A percentile compares a stretch with the other conserved stretches of the same genome.
phyloP scores from a whole-genome alignment of 306 rosid species.

The Bauhinia variegata region DNA sequence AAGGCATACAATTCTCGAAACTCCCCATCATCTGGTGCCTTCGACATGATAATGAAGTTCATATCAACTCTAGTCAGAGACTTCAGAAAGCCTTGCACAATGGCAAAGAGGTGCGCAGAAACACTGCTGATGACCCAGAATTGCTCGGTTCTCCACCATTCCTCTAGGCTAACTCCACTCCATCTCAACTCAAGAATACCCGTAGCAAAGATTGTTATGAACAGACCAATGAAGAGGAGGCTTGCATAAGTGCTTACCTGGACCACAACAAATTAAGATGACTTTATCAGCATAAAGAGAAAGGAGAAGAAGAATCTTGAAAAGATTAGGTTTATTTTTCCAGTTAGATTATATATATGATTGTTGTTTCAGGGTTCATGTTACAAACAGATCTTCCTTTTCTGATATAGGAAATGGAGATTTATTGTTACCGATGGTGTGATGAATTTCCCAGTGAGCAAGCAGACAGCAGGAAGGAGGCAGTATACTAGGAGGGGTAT shows the following conservation, averaged over 20 bases:
- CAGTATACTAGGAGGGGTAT: conserved; percentile 83
- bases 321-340: conserved; percentile 1
- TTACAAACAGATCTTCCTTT: background rate
- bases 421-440: conserved; percentile 74
- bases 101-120: conserved; percentile 84
- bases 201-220: conserved; percentile 74
- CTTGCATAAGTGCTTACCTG: conserved; percentile 94
- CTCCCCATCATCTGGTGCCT: conserved; percentile 78
- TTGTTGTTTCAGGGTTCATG: background rate
- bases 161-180: conserved; percentile 96
- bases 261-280: conserved; percentile 22
- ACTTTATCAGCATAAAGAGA: conserved; percentile 24
- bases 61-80: conserved; percentile 63
- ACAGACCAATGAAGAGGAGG: conserved; percentile 68
- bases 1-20: conserved; percentile 76
- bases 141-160: conserved; percentile 99
- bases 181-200: conserved; percentile 90
- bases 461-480: conserved; percentile 86
- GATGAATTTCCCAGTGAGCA: conserved; percentile 96
- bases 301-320: conserved; percentile 1
- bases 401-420: background rate
- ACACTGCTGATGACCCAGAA: conserved; percentile 98
- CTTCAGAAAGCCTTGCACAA: conserved; percentile 67
- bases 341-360: background rate
- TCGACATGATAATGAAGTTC: conserved; percentile 72